These are phyloP conservation scores for Lophiotrema nucula DNA, from an alignment of 495 filamentous ascomycete genomes.

Conservation along the genomic window DNA sequence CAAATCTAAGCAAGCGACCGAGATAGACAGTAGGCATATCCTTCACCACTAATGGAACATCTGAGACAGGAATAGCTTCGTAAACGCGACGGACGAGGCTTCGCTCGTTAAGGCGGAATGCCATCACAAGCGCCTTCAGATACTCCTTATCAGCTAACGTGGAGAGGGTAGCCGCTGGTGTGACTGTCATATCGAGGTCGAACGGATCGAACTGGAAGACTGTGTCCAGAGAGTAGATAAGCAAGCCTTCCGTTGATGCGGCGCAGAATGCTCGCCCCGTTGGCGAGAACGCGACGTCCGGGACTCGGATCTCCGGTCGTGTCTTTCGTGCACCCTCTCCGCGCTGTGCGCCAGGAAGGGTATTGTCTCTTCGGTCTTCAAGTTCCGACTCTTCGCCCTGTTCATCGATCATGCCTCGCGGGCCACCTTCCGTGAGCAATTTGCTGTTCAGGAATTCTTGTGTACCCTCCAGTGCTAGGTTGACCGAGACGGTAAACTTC, in stretches of 20 bases:
- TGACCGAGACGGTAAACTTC: conserved; percentile 91
- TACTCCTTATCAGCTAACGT: conserved; percentile 76
- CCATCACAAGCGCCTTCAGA: conserved; percentile 92
- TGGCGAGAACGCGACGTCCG: conserved; percentile 80
- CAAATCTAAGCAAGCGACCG: conserved; percentile 72
- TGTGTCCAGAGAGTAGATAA: conserved; percentile 84
- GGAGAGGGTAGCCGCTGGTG: conserved; percentile 73
- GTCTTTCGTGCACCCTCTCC: conserved; percentile 77
- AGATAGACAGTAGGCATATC: conserved; percentile 86
- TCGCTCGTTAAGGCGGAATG: conserved; percentile 85
- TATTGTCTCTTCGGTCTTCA: conserved; percentile 77
- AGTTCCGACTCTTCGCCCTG: conserved; percentile 85
- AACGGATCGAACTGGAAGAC: conserved; percentile 85
- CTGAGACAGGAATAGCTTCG: conserved; percentile 71
- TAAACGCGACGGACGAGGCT: conserved; percentile 79
- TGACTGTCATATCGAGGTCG: conserved; percentile 90
- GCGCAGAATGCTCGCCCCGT: conserved; percentile 89
- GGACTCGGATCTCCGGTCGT: conserved; percentile 81
- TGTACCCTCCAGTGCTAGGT: conserved; percentile 89
- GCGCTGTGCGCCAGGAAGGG: conserved; percentile 84
- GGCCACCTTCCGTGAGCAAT: conserved; percentile 85
- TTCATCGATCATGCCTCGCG: conserved; percentile 75
- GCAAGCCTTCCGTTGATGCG: conserved; percentile 87
- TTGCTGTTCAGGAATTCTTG: conserved; percentile 95
- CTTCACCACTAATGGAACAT: conserved; percentile 74